Evolutionary conservation across 176 grass and related monocot species (phyloP).

Genomic region (Oryza glumipatula): DNA sequence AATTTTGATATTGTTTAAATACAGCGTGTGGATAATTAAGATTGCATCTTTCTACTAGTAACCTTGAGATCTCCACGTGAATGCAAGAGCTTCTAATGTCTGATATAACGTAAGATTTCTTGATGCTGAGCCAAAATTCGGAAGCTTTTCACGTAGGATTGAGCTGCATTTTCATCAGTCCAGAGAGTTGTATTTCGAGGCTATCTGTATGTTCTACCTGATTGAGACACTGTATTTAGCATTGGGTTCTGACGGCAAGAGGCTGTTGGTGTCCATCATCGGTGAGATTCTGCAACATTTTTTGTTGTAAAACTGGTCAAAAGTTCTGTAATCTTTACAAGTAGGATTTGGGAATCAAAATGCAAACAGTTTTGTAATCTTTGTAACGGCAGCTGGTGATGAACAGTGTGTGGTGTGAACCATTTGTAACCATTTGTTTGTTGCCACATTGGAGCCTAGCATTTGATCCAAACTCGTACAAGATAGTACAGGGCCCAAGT

Average conservation of each 20-base stretch:
- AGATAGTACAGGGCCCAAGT: neutral
- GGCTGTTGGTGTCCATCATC: conserved; percentile 46
- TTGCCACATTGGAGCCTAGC: neutral
- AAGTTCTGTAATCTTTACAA: neutral
- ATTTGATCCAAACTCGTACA: neutral
- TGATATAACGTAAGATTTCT: neutral
- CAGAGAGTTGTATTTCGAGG: neutral
- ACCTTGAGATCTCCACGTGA: neutral
- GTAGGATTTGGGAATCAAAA: neutral
- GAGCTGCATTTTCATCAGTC: neutral
- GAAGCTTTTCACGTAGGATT: neutral
- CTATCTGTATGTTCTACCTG: neutral
- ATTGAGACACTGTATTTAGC: neutral
- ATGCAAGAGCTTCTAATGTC: neutral
- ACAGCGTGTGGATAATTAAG: neutral
- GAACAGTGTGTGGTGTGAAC: neutral
- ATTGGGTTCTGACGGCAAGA: conserved; percentile 83
- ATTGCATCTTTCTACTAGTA: neutral
- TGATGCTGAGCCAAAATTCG: neutral
- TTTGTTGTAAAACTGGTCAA: conserved; percentile 27
- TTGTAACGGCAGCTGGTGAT: neutral
- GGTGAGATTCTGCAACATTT: neutral
- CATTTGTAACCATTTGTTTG: neutral
- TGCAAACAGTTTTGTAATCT: neutral
- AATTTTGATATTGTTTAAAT: conserved; percentile 5